phyloP scores from a whole-genome alignment of 164 flowering plant species.

The Umbilicus rupestris region DNA sequence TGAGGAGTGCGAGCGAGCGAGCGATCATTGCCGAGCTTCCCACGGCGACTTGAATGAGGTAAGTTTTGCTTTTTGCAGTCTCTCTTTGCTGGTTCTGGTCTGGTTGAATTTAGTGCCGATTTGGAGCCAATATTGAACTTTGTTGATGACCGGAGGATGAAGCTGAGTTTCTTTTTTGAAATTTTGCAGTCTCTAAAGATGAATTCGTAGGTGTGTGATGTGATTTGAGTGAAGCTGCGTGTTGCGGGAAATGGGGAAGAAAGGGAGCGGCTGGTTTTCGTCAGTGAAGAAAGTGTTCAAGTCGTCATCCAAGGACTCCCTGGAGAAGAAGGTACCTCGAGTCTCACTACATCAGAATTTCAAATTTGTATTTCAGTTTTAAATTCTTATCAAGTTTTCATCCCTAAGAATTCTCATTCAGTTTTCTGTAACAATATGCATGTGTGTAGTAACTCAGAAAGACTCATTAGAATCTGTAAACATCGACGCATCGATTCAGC shows the following conservation, averaged over 20 bases:
- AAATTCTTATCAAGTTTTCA: neutral
- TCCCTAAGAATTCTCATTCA: no score
- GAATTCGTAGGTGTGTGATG: neutral
- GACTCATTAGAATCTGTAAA: no score
- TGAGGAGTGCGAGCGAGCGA: neutral
- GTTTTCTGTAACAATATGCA: neutral
- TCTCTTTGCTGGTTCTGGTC: neutral
- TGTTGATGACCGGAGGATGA: neutral
- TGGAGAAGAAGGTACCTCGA: conserved; percentile 40
- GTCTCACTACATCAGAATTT: neutral
- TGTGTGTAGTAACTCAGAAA: neutral
- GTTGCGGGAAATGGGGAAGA: conserved; percentile 50
- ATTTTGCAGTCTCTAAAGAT: neutral
- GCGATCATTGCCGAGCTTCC: neutral
- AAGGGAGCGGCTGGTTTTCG: conserved; percentile 50
- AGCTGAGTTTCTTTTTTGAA: neutral
- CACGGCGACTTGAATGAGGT: neutral
- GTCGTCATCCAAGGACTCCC: conserved; percentile 36
- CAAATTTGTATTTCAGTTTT: neutral
- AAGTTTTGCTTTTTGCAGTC: neutral
- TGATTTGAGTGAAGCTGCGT: neutral
- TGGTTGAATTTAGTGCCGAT: neutral
- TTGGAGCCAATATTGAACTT: neutral
- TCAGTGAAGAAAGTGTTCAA: conserved; percentile 54
- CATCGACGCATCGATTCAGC: no score